Evolutionary conservation across 768 basidiomycete species (phyloP).

Genomic region (Kwoniella mangroviensis): DNA sequence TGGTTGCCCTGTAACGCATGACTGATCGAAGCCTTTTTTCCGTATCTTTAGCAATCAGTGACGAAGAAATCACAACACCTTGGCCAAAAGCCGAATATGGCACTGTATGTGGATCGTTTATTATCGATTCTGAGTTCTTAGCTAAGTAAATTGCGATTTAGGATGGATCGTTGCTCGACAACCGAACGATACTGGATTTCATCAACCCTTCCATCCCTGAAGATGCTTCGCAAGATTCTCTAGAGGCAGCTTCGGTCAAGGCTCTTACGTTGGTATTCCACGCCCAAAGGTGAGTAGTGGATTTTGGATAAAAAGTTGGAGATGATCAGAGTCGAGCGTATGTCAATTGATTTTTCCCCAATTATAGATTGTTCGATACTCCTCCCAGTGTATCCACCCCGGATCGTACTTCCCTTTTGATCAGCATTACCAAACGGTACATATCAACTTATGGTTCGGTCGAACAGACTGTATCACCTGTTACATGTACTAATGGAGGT

Average conservation of each 20-base stretch:
- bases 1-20: not conserved
- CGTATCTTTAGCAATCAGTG: conserved; percentile 25
- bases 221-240: conserved; percentile 16
- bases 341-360: not conserved
- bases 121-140: not conserved
- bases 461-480: not conserved
- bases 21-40: not conserved
- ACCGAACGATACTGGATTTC: conserved; percentile 26
- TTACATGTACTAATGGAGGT: conserved; percentile 11
- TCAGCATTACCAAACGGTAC: conserved; percentile 25
- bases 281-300: conserved; percentile 24
- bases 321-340: too few species aligned
- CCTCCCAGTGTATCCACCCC: conserved; percentile 3
- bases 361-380: conserved; percentile 26
- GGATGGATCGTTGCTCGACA: conserved; percentile 24
- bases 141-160: not conserved
- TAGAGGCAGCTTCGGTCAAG: conserved; percentile 18
- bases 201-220: conserved; percentile 12
- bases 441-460: conserved; percentile 16
- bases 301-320: too few species aligned
- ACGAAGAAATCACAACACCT: conserved; percentile 46
- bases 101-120: conserved; percentile 21
- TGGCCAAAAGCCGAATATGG: conserved; percentile 40
- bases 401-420: conserved; percentile 23
- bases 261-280: conserved; percentile 25